Evolutionary conservation across 345 rosid species (phyloP).

Genomic region (Sonneratia alba): DNA sequence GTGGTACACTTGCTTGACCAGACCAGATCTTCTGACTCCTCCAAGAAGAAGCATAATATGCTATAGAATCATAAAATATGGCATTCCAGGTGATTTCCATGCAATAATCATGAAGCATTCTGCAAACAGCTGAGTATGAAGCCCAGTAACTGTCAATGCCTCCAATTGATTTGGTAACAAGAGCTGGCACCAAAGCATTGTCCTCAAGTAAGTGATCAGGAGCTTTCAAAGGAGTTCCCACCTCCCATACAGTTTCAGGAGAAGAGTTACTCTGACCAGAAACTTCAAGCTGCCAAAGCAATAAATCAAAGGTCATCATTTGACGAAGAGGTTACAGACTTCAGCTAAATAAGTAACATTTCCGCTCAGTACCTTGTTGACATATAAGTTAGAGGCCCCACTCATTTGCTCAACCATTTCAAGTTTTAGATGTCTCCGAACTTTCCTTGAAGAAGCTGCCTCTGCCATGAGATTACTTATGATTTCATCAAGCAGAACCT

Average conservation of each 20-base stretch:
- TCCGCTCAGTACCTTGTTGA: slow-evolving; percentile 20
- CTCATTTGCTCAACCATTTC: slow-evolving; percentile 26
- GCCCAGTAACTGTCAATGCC: slow-evolving; percentile 56
- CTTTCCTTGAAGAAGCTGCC: slow-evolving; percentile 36
- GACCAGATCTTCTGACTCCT: slow-evolving; percentile 61
- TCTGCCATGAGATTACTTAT: slow-evolving; percentile 54
- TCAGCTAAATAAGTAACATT: neutral
- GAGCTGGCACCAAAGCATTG: slow-evolving; percentile 19
- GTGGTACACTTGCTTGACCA: slow-evolving; percentile 22
- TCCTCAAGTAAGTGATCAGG: slow-evolving; percentile 10
- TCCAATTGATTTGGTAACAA: slow-evolving; percentile 54
- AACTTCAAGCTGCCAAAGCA: slow-evolving; percentile 40
- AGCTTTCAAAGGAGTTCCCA: neutral
- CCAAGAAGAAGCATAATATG: slow-evolving; percentile 49
- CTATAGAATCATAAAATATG: slow-evolving; percentile 61
- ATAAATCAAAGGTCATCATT: slow-evolving; percentile 11
- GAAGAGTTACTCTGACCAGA: slow-evolving; percentile 13
- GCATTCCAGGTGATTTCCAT: slow-evolving; percentile 87
- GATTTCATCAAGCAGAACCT: slow-evolving; percentile 78
- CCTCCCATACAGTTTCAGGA: neutral
- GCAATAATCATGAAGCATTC: slow-evolving; percentile 53
- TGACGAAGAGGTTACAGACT: neutral
- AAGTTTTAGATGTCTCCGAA: slow-evolving; percentile 30
- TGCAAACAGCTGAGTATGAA: slow-evolving; percentile 45
- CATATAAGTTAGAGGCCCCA: slow-evolving; percentile 15